A percentile compares a stretch with the other conserved stretches of the same genome.
Conservation (phyloP, 441 rosid species). For the Kokia cookei region DNA sequence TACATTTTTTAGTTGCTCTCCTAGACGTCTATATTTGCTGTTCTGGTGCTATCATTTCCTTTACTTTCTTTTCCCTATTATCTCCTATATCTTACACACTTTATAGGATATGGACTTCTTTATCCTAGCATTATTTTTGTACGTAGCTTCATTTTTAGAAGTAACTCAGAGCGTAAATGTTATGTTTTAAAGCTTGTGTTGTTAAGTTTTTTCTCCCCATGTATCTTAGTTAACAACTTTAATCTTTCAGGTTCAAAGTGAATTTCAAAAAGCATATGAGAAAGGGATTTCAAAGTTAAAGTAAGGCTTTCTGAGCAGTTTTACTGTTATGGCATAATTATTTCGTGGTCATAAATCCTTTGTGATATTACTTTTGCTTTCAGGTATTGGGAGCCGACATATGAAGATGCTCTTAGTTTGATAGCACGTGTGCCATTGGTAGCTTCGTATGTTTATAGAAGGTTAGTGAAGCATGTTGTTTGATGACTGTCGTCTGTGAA, state of each 20-base stretch:
- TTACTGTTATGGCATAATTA: slow-evolving; percentile 7
- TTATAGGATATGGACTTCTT: background rate
- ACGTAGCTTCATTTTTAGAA: background rate
- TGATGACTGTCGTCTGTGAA: background rate
- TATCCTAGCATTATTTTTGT: background rate
- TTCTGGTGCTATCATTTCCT: background rate
- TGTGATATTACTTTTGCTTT: slow-evolving; percentile 12
- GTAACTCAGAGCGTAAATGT: too few species aligned
- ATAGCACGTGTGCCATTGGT: slow-evolving; percentile 84
- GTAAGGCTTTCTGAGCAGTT: slow-evolving; percentile 36
- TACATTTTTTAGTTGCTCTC: background rate
- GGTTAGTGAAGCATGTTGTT: slow-evolving; percentile 42
- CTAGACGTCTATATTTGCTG: background rate
- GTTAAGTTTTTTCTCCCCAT: background rate
- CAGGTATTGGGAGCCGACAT: slow-evolving; percentile 97
- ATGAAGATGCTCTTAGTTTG: slow-evolving; percentile 84
- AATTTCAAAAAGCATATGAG: slow-evolving; percentile 93
- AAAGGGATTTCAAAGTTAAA: slow-evolving; percentile 82
- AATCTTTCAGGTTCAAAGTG: slow-evolving; percentile 80
- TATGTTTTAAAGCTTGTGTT: background rate
- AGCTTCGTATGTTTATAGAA: slow-evolving; percentile 83
- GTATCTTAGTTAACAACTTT: background rate
- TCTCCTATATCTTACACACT: background rate
- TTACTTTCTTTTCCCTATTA: background rate
- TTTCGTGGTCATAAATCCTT: slow-evolving; percentile 11